Conservation (phyloP, 345 rosid species). For the Eucalyptus regnans region DNA sequence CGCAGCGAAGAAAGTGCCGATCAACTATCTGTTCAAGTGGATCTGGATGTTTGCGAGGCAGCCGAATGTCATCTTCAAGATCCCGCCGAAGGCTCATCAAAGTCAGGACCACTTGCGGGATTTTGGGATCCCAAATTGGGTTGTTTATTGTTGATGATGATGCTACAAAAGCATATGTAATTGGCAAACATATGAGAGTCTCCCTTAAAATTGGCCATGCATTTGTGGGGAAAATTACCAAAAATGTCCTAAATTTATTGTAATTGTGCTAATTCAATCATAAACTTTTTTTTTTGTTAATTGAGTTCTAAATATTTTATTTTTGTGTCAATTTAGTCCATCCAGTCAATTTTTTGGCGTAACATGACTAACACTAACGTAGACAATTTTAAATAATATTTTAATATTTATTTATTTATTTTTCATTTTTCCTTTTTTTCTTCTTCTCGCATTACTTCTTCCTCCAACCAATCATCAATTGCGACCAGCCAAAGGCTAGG, state of each 20-base stretch:
- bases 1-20: background rate
- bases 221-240: no score
- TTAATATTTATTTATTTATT: no score
- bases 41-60: background rate
- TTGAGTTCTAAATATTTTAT: no score
- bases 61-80: background rate
- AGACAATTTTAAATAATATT: no score
- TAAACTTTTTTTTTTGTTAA: no score
- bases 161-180: background rate
- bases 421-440: no score
- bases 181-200: background rate
- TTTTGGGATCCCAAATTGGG: background rate
- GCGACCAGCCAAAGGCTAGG: fast-evolving
- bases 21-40: background rate
- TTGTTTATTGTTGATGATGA: background rate
- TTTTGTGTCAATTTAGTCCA: fast-evolving
- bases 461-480: no score
- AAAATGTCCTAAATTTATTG: fast-evolving
- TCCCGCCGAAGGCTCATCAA: background rate
- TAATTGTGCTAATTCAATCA: fast-evolving
- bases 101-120: background rate
- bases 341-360: fast-evolving
- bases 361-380: no score
- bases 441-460: no score
- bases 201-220: background rate